Evolutionary conservation across 371 early-diverging fungal genomes (phyloP), one percentile per base, ranked within the genome.

Genomic region (Apophysomyces sp.): DNA sequence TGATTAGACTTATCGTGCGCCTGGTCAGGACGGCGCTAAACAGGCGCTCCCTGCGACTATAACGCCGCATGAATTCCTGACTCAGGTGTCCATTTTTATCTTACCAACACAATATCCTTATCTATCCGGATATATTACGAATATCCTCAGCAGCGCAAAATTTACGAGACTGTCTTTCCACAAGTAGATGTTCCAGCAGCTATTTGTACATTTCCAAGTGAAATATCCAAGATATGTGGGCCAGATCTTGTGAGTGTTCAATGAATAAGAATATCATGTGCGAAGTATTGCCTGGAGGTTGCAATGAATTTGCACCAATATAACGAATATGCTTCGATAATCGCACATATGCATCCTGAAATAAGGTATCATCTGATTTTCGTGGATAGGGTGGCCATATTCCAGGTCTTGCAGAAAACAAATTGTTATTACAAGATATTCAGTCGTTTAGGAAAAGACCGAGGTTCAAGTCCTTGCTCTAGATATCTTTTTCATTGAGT

Each of bases 321-420:
- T 52, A 66, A 55, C 8, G 70, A 70, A 69, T 64, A 66, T 30
- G 29, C 59, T 40, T 66, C 58, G 21, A 73, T 70, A 72, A 66
- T 51, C 18, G 53, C 44, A 60, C 3, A 29, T 13, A 37, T 15
- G 54, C 27, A 30, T 28, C 54, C 27, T 34, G 44, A 55, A 31
- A 27, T n/a, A n/a, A n/a, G n/a, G 7, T 34, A 37, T 16, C 12
- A 11, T 26, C 11, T 54, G 52, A 68, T 39, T 24, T 1, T n/a
- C 29, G n/a, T n/a, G n/a, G n/a, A n/a, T 71, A 77, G 76, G 88
- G 90, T 29, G 91, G 91, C 0, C 91, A 89, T 65, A 89, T 91
- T 63, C 83, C 88, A 7, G 85, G 83, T 3, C 68, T 89, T 64
- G 89, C 89, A 62, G 76, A 77, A 13, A 80, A 82, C 0, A 73